A percentile compares a stretch with the other conserved stretches of the same genome.
Evolutionary conservation across 2,329 filamentous ascomycete genomes (phyloP).

Genomic region (Septoria linicola): DNA sequence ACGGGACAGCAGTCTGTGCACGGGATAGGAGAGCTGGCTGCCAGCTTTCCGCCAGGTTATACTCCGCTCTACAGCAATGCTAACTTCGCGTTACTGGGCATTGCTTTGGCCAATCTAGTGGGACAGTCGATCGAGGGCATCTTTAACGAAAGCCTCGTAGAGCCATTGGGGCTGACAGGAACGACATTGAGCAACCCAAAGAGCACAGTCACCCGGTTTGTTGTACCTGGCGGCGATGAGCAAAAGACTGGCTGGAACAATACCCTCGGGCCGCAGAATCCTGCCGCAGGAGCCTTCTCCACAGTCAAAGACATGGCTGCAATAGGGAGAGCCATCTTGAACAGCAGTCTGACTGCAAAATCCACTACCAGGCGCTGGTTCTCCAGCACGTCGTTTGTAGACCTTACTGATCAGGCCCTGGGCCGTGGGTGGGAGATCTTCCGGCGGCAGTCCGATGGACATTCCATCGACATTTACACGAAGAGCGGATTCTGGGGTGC

Average conservation of each 20-base stretch:
- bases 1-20: constrained; percentile 12
- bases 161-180: constrained; percentile 19
- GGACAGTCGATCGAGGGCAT: constrained; percentile 7
- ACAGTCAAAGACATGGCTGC: constrained; percentile 24
- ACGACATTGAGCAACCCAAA: constrained; percentile 18
- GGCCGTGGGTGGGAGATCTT: constrained; percentile 53
- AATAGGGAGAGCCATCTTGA: constrained; percentile 46
- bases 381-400: constrained; percentile 43
- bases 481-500: constrained; percentile 46
- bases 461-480: constrained; percentile 49
- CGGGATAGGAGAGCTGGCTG: constrained; percentile 13
- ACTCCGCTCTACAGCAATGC: constrained; percentile 27
- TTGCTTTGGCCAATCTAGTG: constrained; percentile 18
- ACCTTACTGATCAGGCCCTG: constrained; percentile 40
- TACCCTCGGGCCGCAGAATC: constrained; percentile 40
- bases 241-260: constrained; percentile 23
- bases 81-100: constrained; percentile 22
- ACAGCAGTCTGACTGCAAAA: constrained; percentile 44
- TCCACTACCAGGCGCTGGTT: constrained; percentile 48
- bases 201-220: constrained; percentile 10
- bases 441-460: constrained; percentile 42
- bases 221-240: constrained; percentile 19
- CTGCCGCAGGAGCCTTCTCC: constrained; percentile 20
- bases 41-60: constrained; percentile 19
- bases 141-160: constrained; percentile 16